Percentiles rank a stretch among this genome's conserved stretches.
Evolutionary conservation across 495 filamentous ascomycete genomes (phyloP).

Genomic region (Bombardia bombarda): DNA sequence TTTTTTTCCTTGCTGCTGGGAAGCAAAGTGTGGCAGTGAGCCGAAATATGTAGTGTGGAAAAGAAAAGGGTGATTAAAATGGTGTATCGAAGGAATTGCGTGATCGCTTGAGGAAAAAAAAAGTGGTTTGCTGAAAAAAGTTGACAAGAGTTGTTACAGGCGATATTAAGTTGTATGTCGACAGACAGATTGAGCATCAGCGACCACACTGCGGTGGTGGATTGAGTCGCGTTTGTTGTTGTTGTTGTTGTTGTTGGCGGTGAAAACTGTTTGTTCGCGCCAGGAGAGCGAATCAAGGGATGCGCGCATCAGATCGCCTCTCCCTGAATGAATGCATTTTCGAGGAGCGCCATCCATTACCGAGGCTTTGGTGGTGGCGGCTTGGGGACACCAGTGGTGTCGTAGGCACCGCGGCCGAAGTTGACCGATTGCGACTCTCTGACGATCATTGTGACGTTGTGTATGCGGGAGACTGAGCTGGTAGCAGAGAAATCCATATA

Average conservation of each 20-base stretch:
- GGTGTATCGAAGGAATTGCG: conserved; percentile 29
- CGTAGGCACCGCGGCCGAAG: conserved; percentile 50
- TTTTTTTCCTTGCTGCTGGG: conserved; percentile 25
- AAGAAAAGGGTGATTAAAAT: conserved; percentile 37
- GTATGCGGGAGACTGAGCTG: background rate
- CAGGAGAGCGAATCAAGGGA: conserved; percentile 10
- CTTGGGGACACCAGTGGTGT: conserved; percentile 49
- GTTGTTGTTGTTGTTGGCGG: no score
- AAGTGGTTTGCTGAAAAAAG: conserved; percentile 1
- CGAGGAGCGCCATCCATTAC: conserved; percentile 23
- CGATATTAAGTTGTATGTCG: conserved; percentile 20
- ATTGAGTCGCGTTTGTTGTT: background rate
- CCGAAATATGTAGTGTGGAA: conserved; percentile 26
- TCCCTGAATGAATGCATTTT: no score
- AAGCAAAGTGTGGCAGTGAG: conserved; percentile 32
- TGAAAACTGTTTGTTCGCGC: no score
- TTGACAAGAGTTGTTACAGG: conserved; percentile 15
- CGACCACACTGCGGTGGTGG: background rate
- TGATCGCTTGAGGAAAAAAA: no score
- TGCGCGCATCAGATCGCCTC: conserved; percentile 2
- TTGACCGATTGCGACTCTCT: conserved; percentile 37
- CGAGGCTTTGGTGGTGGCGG: conserved; percentile 47
- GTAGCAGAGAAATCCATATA: background rate
- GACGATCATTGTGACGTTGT: conserved; percentile 35
- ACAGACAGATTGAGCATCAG: background rate